Evolutionary conservation across 2,329 filamentous ascomycete species (phyloP), one percentile per base, ranked within the genome.

Genomic region (Trichothecium sympodiale): DNA sequence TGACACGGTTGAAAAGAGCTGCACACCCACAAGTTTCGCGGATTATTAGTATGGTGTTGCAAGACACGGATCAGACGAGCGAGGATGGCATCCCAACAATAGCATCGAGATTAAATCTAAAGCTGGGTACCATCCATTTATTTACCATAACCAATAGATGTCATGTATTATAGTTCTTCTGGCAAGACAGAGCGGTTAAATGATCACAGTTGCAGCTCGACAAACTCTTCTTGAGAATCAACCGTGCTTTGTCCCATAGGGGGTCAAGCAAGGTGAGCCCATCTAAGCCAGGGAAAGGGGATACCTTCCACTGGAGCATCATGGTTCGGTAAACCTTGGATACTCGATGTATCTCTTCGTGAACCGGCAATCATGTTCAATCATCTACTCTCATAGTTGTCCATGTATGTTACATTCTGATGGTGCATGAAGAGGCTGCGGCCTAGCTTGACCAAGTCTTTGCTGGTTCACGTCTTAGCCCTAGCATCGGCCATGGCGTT

Each of bases 331-430:
- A 56, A 35, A 3, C 46, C 49, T 17, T 53, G 48, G 52, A 34
- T 55, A 55, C 41, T 55, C 54, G 28, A 52, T 54, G 39, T 55
- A 52, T 38, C 52, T 54, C 41, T 55, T 52, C 53, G 50, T 9
- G 53, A 55, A 0, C 49, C 53, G 4, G 49, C 34, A 31, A 55
- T 55, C 45, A 53, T 52, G 41, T 55, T 55, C 39, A 53, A 55
- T 14, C 55, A 33, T 7, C 53, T 51, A 13, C 52, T 50, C 41
- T 55, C 53, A 36, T 55, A 55, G 40, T 46, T 45, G 38, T 55
- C 53, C 53, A 55, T 55, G 42, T 54, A 55, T 3, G 47, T 45
- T 3, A 51, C 51, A 18, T 54, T 46, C 33, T 54, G 50, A 25
- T 55, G 46, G 34, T 55, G 50, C 18, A 55, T 5, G 36, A 55